Base-by-base conservation (phyloP, 2,329 filamentous ascomycete species). In the Fusarium continuum region DNA sequence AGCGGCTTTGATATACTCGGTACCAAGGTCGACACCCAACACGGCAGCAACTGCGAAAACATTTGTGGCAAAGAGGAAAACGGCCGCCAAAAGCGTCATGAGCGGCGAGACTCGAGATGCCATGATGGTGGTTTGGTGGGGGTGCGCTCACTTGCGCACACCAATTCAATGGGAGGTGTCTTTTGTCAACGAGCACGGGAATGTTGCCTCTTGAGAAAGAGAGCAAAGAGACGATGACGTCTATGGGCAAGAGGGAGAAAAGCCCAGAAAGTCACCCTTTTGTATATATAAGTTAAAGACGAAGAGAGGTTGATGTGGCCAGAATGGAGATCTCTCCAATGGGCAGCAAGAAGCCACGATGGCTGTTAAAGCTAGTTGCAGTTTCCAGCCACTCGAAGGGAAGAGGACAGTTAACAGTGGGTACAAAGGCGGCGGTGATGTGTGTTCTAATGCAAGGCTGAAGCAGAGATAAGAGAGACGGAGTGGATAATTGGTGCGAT, bases 1-100 rank as follows among this genome's bases (percentile, higher is more conserved):
- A 13, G 91, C 89, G 23, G 94, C 94, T 82, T 98, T 99, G 80
- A 99, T 91, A 80, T 96, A 97, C 76, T 97, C 92, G 53, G 95
- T 97, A 68, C 95, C 95, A 50, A 99, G 84, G 78, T 99, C 95
- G 71, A 99, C 86, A 64, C 95, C 95, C 19, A 99, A 82, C 16
- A 98, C 93, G 48, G 92, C 92, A 8, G 92, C 81, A 44, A 79
- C 78, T 22, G 84, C 85, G 35, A 83, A 78, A 35, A 82, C 83
- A 65, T 85, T 73, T 40, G 73, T 64, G n/a, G 76, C 70, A 32
- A 78, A 66, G 44, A 78, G 65, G 46, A 78, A 72, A 48, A 77
- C 50, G 48, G 72, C 74, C 64, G 76, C 76, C 44, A 80, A 72
- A 69, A 79, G 73, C 64, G 75, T 70, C 65, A 71, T 73, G 69